Base-by-base conservation (phyloP, 2,329 filamentous ascomycete species). In the Chrysosporium queenslandicum region DNA sequence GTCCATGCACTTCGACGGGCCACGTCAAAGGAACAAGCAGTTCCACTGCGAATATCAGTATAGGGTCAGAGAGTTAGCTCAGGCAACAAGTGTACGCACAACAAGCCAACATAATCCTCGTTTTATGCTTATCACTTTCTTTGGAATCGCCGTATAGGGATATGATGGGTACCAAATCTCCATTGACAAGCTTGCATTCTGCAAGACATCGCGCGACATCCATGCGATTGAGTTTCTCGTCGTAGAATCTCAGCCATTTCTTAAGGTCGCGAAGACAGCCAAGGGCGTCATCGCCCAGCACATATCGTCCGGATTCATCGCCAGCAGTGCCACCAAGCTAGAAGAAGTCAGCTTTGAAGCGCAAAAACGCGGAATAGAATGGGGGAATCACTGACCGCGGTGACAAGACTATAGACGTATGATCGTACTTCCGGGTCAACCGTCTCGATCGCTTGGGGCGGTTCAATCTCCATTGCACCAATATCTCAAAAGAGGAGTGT, bases 341-440 rank as follows among this genome's bases (percentile, higher is more conserved):
- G 56, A 42, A 39, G 41, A 21, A n/a, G 23, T 53, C 40, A 39
- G 32, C 16, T 45, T 43, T 18, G n/a, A 9, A 5, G n/a, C n/a
- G 4, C 14, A n/a, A 1, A 18, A 20, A 9, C 4, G 9, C 12
- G n/a, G 12, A 14, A 20, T 5, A 12, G 7, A 9, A 14, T 9
- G 12, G 14, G 20, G 23, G 25, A 43, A 20, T 30, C 56, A 78
- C 85, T 66, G 77, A 94, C 90, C 56, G 92, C 92, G 64, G 90
- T 91, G 58, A 95, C 86, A 29, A 98, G 82, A 72, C 87, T 94
- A 72, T 87, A 91, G 64, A 98, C 83, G 71, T 96, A 87, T 25
- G 90, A 89, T 65, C 90, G 85, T 63, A 96, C 88, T 73, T 95
- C 87, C 39, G 89, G 87, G 66, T 97, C 89, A 53, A 97, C 86